Conservation (phyloP, 1,284 basidiomycete species). For the Fistulinella cinereoalba region DNA sequence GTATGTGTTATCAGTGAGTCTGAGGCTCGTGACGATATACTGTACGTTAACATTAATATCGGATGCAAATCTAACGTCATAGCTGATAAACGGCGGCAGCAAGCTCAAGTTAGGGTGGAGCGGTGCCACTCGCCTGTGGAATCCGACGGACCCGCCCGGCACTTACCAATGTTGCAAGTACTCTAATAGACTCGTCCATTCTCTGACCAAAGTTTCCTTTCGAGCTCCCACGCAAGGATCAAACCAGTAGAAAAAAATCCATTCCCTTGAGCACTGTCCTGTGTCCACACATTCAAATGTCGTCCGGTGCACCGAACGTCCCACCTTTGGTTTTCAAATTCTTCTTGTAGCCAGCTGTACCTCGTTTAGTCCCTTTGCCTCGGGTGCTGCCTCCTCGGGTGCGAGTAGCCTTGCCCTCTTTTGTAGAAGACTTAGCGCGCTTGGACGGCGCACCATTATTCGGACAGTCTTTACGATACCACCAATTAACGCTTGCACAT, state of each 20-base stretch:
- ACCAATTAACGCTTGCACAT: neutral
- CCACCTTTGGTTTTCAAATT: slow-evolving; percentile 34
- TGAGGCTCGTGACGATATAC: too few relatives aligned
- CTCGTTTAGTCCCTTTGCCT: slow-evolving; percentile 19
- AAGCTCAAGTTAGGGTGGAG: neutral
- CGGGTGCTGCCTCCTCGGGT: slow-evolving; percentile 31
- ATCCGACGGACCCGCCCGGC: too few relatives aligned
- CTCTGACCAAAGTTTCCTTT: too few relatives aligned
- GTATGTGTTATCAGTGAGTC: neutral
- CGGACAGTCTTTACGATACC: slow-evolving; percentile 28
- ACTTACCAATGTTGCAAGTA: too few relatives aligned
- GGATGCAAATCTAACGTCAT: neutral
- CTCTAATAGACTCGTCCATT: too few relatives aligned
- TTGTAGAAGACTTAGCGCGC: slow-evolving; percentile 27
- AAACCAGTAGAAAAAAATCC: too few relatives aligned
- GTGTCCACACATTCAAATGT: slow-evolving; percentile 15
- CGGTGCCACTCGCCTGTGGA: neutral
- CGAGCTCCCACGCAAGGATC: too few relatives aligned
- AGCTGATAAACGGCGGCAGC: neutral
- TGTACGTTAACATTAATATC: neutral
- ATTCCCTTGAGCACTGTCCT: too few relatives aligned
- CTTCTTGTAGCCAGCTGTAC: slow-evolving; percentile 29
- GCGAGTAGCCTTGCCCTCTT: slow-evolving; percentile 24
- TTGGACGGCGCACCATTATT: slow-evolving; percentile 25
- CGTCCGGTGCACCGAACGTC: slow-evolving; percentile 37